Evolutionary conservation across 371 early-diverging fungal genomes (phyloP).

Genomic region (Ordospora pajunii): DNA sequence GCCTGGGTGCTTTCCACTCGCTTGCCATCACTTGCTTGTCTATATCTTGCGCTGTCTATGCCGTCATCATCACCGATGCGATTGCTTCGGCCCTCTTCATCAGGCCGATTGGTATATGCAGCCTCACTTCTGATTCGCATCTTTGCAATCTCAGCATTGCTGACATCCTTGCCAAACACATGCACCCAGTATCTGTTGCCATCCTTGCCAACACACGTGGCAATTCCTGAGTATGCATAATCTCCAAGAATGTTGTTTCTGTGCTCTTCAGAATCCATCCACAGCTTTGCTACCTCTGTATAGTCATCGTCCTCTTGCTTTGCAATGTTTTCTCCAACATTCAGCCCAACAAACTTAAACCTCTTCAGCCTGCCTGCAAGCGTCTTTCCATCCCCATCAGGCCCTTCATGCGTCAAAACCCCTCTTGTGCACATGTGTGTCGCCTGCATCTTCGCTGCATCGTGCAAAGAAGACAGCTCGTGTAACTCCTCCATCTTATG

Average conservation of each 20-base stretch:
- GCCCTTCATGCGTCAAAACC: constrained; percentile 43
- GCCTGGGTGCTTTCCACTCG: too few species aligned
- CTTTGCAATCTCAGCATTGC: constrained; percentile 15
- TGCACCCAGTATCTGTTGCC: constrained; percentile 56
- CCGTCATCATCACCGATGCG: too few species aligned
- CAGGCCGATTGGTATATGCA: not conserved
- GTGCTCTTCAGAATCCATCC: constrained; percentile 56
- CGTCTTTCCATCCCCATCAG: not conserved
- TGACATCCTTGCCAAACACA: constrained; percentile 54
- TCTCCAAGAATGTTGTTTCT: constrained; percentile 59
- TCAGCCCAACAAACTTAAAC: constrained; percentile 46
- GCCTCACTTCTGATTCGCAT: not conserved
- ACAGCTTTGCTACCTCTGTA: constrained; percentile 49
- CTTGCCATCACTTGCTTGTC: too few species aligned
- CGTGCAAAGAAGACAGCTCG: constrained; percentile 1
- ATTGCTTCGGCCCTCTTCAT: too few species aligned
- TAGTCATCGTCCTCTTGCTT: constrained; percentile 54
- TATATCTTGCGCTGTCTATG: too few species aligned
- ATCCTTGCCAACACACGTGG: constrained; percentile 50
- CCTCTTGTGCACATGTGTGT: constrained; percentile 42
- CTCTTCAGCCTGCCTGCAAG: constrained; percentile 28
- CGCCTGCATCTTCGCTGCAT: constrained; percentile 49
- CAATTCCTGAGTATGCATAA: constrained; percentile 53
- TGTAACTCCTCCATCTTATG: constrained; percentile 35
- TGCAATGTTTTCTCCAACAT: constrained; percentile 60